phyloP scores from a whole-genome alignment of 169 alveolate species.

The Amoebophrya sp. region DNA sequence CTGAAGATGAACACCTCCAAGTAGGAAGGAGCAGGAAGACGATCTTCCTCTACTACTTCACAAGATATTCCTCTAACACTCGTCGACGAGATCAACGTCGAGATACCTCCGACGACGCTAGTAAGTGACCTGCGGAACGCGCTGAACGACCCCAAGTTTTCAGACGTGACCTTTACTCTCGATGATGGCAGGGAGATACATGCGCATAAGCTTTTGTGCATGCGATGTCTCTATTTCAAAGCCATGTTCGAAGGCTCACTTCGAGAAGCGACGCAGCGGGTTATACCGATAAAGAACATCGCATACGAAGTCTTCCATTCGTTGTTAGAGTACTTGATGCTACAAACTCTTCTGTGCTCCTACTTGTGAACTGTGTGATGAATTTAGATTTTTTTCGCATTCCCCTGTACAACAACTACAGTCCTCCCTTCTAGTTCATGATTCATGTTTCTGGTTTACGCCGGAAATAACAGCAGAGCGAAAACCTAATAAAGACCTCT shows the following conservation, averaged over 20 bases:
- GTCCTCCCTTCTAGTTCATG: too few relatives aligned
- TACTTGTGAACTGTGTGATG: too few relatives aligned
- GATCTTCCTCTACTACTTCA: too few relatives aligned
- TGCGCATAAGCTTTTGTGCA: constrained; percentile 36
- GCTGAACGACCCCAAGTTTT: constrained; percentile 26
- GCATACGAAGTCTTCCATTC: constrained; percentile 43
- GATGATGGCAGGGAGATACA: constrained; percentile 32
- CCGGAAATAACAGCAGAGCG: too few relatives aligned
- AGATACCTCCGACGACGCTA: constrained; percentile 49
- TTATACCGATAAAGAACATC: constrained; percentile 42
- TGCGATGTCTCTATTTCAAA: constrained; percentile 42
- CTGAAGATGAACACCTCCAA: too few relatives aligned
- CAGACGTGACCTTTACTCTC: constrained; percentile 35
- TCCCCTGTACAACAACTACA: too few relatives aligned
- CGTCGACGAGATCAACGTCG: constrained; percentile 41
- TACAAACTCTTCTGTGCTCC: too few relatives aligned
- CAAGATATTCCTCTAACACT: too few relatives aligned
- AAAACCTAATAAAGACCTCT: too few relatives aligned
- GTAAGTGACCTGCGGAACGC: constrained; percentile 37
- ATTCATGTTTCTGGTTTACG: too few relatives aligned
- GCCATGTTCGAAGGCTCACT: constrained; percentile 52
- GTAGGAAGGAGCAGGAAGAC: too few relatives aligned
- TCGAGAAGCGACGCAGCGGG: constrained; percentile 47
- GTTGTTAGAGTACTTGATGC: constrained; percentile 52
- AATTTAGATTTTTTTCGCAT: too few relatives aligned